Evolutionary conservation across 2,329 filamentous ascomycete genomes (phyloP).

Genomic region (Pseudogymnoascus sp.): DNA sequence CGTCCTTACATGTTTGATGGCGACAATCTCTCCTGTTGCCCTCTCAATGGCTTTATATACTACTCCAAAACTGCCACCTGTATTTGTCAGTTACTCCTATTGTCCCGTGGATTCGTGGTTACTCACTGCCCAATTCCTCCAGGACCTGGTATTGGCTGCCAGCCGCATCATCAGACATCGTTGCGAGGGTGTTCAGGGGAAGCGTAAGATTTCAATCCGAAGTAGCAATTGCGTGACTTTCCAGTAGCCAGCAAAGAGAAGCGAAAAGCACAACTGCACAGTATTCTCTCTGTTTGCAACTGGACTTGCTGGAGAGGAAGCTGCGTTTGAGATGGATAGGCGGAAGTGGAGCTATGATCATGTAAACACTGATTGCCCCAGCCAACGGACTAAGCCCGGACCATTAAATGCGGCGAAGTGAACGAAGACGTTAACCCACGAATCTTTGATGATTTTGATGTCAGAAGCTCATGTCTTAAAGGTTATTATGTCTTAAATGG

Average conservation of each 20-base stretch:
- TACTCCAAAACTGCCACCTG: conserved; percentile 92
- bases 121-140: conserved; percentile 90
- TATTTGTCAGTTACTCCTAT: background rate
- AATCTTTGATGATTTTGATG: background rate
- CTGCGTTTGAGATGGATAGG: conserved; percentile 6
- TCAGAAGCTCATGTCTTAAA: background rate
- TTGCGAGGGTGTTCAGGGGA: conserved; percentile 3
- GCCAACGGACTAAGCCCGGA: conserved; percentile 4
- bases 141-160: conserved; percentile 87
- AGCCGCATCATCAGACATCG: conserved; percentile 55
- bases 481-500: conserved; percentile 4
- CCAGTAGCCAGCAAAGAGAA: conserved; percentile 6
- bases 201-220: conserved; percentile 7
- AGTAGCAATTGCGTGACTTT: conserved; percentile 2
- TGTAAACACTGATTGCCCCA: conserved; percentile 8
- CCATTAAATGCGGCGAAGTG: background rate
- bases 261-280: background rate
- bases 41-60: conserved; percentile 96
- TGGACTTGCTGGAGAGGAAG: background rate
- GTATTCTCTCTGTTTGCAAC: conserved; percentile 1
- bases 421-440: background rate
- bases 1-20: conserved; percentile 80
- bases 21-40: conserved; percentile 82
- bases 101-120: background rate
- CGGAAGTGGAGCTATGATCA: conserved; percentile 2